phyloP scores from a whole-genome alignment of 306 rosid genomes.

The Gleditsia sinensis region DNA sequence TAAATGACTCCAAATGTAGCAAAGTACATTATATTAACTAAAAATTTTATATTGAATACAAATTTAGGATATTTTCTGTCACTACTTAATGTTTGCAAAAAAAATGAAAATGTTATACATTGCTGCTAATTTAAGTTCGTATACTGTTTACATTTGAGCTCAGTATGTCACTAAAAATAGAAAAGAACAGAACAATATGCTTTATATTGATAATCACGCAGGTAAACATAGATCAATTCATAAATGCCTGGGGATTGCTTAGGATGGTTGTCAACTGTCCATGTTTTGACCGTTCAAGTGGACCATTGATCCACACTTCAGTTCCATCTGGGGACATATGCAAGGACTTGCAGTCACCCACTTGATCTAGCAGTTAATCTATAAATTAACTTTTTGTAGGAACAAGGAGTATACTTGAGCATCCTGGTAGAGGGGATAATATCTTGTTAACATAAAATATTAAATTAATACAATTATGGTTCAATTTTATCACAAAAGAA shows the following conservation, averaged over 20 bases:
- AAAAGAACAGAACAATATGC: neutral
- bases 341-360: neutral
- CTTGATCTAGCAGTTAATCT: neutral
- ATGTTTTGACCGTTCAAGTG: conserved; percentile 2
- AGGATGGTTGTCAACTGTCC: neutral
- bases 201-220: conserved; percentile 7
- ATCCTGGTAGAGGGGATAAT: neutral
- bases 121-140: neutral
- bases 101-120: neutral
- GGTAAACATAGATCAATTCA: neutral
- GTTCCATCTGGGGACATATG: neutral
- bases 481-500: neutral
- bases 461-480: neutral
- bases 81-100: no score
- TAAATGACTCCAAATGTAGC: neutral
- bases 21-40: neutral
- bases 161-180: neutral
- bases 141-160: neutral
- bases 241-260: neutral
- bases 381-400: neutral
- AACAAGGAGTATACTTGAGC: neutral
- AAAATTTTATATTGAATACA: neutral
- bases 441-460: neutral
- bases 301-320: neutral
- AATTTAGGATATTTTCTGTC: no score